phyloP scores from a whole-genome alignment of 768 basidiomycete genomes.

The Neoboletus brunneissimus region DNA sequence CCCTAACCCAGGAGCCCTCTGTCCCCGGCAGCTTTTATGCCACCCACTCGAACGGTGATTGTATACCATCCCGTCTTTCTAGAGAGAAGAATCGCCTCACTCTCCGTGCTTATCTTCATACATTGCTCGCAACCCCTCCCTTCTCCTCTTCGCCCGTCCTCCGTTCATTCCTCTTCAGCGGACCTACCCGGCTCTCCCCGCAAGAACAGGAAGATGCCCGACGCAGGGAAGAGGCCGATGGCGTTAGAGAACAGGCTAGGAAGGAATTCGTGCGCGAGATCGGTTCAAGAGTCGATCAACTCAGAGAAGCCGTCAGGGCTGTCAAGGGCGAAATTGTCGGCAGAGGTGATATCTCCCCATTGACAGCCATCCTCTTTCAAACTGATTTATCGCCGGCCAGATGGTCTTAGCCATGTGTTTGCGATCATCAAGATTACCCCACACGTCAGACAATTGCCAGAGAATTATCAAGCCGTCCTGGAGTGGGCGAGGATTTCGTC shows the following conservation, averaged over 20 bases:
- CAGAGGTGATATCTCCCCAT: slow-evolving; percentile 50
- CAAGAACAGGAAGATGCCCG: slow-evolving; percentile 79
- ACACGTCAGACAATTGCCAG: slow-evolving; percentile 71
- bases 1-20: slow-evolving; percentile 74
- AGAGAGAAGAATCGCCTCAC: slow-evolving; percentile 96
- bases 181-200: slow-evolving; percentile 61
- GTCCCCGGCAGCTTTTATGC: slow-evolving; percentile 47
- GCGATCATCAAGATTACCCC: slow-evolving; percentile 80
- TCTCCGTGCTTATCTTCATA: slow-evolving; percentile 87
- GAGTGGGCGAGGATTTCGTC: slow-evolving; percentile 99
- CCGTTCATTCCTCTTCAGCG: slow-evolving; percentile 78
- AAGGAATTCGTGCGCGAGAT: slow-evolving; percentile 87
- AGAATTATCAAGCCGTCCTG: slow-evolving; percentile 82
- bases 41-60: neutral
- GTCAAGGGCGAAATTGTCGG: slow-evolving; percentile 95
- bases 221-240: slow-evolving; percentile 85
- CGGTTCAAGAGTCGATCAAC: slow-evolving; percentile 76
- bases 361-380: neutral
- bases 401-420: slow-evolving; percentile 88
- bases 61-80: slow-evolving; percentile 47
- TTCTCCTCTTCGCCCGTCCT: slow-evolving; percentile 87
- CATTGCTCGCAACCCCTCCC: slow-evolving; percentile 63
- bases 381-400: slow-evolving; percentile 37
- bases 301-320: slow-evolving; percentile 77
- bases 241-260: slow-evolving; percentile 80